Base-by-base conservation (phyloP, 805 yeast genomes). In the Schizosaccharomyces japonicus region DNA sequence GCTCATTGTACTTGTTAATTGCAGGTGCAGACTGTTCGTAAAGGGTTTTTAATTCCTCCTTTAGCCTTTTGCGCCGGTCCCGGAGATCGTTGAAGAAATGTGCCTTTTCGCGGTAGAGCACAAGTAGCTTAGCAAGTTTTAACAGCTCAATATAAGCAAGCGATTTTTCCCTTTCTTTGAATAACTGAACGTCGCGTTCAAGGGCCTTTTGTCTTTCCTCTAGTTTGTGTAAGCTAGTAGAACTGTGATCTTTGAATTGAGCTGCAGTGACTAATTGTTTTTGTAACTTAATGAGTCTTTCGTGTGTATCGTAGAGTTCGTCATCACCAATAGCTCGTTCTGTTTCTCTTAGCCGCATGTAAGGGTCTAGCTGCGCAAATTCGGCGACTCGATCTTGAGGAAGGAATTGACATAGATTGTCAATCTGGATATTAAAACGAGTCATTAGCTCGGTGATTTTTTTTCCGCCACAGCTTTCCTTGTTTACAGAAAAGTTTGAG, bases 361-460 rank as follows among this genome's bases (percentile, higher is more conserved):
- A 84, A 1, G 92, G 80, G 27, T 80, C 70, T 53, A 82, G 63
- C 2, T 78, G 72, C 0, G 95, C 93, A 65, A 90, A 90, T 53
- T 81, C 83, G 2, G 93, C 87, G 5, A 90, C 96, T 50, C 92
- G 69, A 55, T 87, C 96, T 58, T 90, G 99, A 0, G 98, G 94
- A 49, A 90, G 64, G 57, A 90, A 90, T 58, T 87, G 95, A 57
- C 96, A 85, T 46, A 87, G 66, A 58, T 87, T 90, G 58, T 83
- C 92, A 49, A 90, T 66, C 57, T 90, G 96, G 50, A 90, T 79
- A 56, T 80, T 80, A 52, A 75, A 68, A 1, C 57, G 56, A 19
- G 61, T 58, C 26, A 79, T 64, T 0, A 69, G 36, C 3, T 61
- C 60, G 49, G 42, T 15, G 10, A 36, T 36, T 17, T 25, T 65